These are phyloP conservation scores for Chrysanthemum makinoi DNA, from an alignment of 129 eudicot species.

Conservation along the genomic window DNA sequence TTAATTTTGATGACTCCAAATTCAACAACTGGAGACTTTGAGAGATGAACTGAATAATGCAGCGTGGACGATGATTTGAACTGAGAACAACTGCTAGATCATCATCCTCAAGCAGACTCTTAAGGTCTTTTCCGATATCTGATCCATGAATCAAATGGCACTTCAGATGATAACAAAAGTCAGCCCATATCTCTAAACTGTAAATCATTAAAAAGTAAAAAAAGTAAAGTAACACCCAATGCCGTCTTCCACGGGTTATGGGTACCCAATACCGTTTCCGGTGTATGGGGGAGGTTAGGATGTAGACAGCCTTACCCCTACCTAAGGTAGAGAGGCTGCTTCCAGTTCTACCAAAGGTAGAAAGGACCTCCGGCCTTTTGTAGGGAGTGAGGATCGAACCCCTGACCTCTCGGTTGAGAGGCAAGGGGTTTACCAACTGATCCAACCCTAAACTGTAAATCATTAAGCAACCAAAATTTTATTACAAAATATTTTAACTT, in stretches of 20 bases:
- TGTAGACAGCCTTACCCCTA: too few species aligned
- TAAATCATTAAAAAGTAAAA: too few species aligned
- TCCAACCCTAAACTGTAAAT: not conserved
- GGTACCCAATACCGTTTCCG: too few species aligned
- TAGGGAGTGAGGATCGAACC: too few species aligned
- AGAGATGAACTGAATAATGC: conserved; percentile 88
- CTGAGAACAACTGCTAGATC: conserved; percentile 69
- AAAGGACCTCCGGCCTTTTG: too few species aligned
- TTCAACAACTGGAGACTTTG: conserved; percentile 69
- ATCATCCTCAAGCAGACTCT: conserved; percentile 64
- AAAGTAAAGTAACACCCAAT: too few species aligned
- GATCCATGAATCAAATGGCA: conserved; percentile 89
- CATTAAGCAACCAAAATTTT: not conserved
- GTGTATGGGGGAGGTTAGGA: too few species aligned
- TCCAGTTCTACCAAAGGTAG: too few species aligned
- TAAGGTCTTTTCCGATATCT: conserved; percentile 61
- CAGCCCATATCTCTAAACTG: conserved; percentile 16
- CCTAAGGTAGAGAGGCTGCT: too few species aligned
- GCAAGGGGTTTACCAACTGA: too few species aligned
- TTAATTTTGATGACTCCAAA: conserved; percentile 62
- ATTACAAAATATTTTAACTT: not conserved
- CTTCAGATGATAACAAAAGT: conserved; percentile 50
- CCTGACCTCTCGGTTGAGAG: too few species aligned
- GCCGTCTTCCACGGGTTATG: too few species aligned
- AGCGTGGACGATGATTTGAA: conserved; percentile 86